phyloP scores from a whole-genome alignment of 129 eudicot species.

The Scalesia atractyloides region DNA sequence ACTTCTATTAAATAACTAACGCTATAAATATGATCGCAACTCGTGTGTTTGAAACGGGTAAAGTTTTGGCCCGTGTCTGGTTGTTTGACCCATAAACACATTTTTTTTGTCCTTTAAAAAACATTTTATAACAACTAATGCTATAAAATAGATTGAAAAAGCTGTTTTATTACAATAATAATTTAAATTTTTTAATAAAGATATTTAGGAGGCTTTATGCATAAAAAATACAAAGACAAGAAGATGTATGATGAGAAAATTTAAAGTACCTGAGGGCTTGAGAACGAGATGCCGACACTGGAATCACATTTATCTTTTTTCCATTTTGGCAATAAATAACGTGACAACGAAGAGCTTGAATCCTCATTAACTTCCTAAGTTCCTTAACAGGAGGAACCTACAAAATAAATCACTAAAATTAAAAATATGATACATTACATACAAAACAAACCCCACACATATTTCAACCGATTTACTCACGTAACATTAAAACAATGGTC shows the following conservation, averaged over 20 bases:
- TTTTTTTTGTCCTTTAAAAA: not conserved
- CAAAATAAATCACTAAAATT: constrained; percentile 26
- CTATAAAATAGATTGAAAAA: not conserved
- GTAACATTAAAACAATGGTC: not conserved
- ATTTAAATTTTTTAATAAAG: not conserved
- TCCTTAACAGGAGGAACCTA: constrained; percentile 95
- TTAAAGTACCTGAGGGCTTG: constrained; percentile 84
- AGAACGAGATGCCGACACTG: constrained; percentile 91
- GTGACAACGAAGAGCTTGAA: constrained; percentile 97
- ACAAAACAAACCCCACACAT: constrained; percentile 1
- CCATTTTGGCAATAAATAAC: constrained; percentile 87
- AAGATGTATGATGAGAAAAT: not conserved
- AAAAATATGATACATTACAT: not conserved
- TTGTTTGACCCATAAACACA: not conserved
- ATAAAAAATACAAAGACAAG: not conserved
- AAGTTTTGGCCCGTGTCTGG: too few relatives aligned
- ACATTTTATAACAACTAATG: not conserved
- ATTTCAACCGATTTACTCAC: not conserved
- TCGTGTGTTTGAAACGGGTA: not conserved
- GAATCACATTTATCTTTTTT: constrained; percentile 80
- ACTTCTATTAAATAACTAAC: not conserved
- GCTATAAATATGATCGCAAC: not conserved
- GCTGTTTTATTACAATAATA: not conserved
- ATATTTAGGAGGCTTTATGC: not conserved
- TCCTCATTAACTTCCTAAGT: constrained; percentile 82